Evolutionary conservation across 139 green algal species (phyloP).

Genomic region (Ulvella scutata): DNA sequence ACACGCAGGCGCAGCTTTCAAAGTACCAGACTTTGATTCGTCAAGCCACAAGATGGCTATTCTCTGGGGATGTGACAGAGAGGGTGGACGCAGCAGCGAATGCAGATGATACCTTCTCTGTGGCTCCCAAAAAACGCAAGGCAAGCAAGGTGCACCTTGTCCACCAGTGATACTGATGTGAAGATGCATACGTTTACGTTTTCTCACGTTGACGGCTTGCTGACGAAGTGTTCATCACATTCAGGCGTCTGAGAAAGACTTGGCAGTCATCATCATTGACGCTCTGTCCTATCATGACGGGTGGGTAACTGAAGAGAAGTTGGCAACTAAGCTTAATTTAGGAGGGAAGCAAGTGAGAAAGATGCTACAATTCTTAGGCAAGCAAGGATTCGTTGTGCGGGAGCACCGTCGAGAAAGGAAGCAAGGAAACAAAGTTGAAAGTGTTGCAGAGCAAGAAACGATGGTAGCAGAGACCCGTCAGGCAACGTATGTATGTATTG

Average conservation of each 20-base stretch:
- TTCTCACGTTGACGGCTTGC: not conserved
- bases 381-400: not conserved
- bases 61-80: not conserved
- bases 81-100: not conserved
- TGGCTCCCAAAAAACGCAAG: not conserved
- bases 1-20: not conserved
- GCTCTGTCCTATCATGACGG: not conserved
- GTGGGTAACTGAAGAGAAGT: not conserved
- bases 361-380: not conserved
- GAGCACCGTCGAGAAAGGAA: not conserved
- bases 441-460: not conserved
- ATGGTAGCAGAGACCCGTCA: not conserved
- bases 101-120: not conserved
- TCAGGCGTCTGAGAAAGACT: not conserved
- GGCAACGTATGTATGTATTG: not conserved
- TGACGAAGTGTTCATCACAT: not conserved
- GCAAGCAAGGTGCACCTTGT: not conserved
- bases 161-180: no score
- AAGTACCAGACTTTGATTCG: not conserved
- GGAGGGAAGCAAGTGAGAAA: not conserved
- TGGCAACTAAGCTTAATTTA: not conserved
- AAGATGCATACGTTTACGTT: not conserved
- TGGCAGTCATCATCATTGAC: not conserved
- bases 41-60: not conserved
- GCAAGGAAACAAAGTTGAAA: not conserved